Base-by-base conservation (phyloP, 2,329 filamentous ascomycete genomes). In the Exophiala xenobiotica region DNA sequence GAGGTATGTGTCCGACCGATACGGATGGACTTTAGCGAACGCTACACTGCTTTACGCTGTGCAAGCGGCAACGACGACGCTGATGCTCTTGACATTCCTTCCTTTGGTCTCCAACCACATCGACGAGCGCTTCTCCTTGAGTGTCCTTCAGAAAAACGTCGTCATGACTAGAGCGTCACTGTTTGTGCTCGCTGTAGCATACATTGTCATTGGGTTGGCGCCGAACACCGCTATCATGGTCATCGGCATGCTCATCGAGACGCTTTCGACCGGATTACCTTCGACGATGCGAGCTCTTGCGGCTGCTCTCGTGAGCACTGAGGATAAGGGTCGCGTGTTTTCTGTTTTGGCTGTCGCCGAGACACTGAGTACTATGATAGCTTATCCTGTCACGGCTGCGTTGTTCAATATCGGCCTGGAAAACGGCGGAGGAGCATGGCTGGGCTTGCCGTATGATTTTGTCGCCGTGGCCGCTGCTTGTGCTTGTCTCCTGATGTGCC, bases 1-100 rank as follows among this genome's bases (percentile, higher is more conserved):
- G n/a, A 74, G 76, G 51, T 79, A 79, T 58, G 73, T 77, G 14
- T 78, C 75, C 1, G 74, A 73, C n/a, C 67, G 76, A 19, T 79
- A 78, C 49, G 59, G 63, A 19, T 78, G 75, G 73, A 70, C 71
- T 26, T 65, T 79, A 14, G 72, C 74, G 1, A 57, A 66, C 40
- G 64, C 71, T 45, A 73, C 71, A 37, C 60, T 72, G 49, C 62
- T 78, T 16, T 65, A 74, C 3, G 74, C 75, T 0, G 69, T 76
- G 44, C 73, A 74, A 51, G 73, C 75, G 2, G 72, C 69, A 2
- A 67, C 76, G 6, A 76, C 74, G 26, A 71, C 78, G 4, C 66
- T 74, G 3, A 64, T 77, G 2, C 70, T 78, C n/a, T 63, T 75
- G 1, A 65, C 73, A 23, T 63, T 75, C 19, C 64, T 79, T 3